A percentile compares a stretch with the other conserved stretches of the same genome.
Evolutionary conservation across 176 grass and related monocot species (phyloP).

Genomic region (Eremochloa ophiuroides): DNA sequence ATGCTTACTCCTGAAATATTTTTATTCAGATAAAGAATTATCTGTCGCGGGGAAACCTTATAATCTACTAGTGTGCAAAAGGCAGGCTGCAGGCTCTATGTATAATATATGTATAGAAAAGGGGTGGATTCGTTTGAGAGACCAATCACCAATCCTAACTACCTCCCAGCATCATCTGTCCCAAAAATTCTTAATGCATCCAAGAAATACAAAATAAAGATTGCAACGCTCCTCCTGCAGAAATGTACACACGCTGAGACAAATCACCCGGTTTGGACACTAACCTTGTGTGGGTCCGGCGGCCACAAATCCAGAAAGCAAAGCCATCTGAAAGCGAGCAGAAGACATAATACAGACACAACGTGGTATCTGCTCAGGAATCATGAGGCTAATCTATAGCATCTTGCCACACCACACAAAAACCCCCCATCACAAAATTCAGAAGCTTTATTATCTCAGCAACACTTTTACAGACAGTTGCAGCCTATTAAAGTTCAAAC

Average conservation of each 20-base stretch:
- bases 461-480: neutral
- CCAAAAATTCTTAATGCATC: slow-evolving; percentile 20
- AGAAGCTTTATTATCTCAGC: neutral
- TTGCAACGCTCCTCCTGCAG: slow-evolving; percentile 22
- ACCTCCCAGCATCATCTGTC: slow-evolving; percentile 9
- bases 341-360: slow-evolving; percentile 30
- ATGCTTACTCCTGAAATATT: neutral
- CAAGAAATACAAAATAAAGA: neutral
- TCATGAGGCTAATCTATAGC: slow-evolving; percentile 20
- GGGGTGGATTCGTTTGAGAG: neutral
- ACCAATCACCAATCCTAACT: slow-evolving; percentile 38
- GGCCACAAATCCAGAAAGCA: slow-evolving; percentile 11
- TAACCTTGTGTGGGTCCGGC: slow-evolving; percentile 11
- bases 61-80: slow-evolving; percentile 17
- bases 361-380: slow-evolving; percentile 31
- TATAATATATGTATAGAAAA: neutral
- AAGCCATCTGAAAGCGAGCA: neutral
- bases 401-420: neutral
- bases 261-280: slow-evolving; percentile 27
- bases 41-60: neutral
- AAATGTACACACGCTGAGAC: slow-evolving; percentile 24
- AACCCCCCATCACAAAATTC: neutral
- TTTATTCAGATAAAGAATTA: neutral
- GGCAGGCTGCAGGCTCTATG: slow-evolving; percentile 30
- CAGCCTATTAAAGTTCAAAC: neutral